Base-by-base conservation (phyloP, 495 filamentous ascomycete species). In the Elasticomyces elasticus region DNA sequence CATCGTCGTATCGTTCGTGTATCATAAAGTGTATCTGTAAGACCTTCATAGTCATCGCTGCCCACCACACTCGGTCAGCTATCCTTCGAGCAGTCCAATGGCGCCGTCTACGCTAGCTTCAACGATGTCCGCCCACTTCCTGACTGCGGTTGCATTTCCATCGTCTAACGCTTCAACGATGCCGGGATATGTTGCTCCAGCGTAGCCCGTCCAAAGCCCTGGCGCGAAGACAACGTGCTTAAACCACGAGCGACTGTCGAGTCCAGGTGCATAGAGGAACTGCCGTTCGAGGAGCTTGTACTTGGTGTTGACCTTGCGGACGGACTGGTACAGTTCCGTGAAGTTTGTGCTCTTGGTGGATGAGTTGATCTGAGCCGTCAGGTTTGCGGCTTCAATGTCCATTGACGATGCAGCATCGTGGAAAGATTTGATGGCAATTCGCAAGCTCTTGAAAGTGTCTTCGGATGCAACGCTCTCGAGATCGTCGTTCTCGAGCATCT, bases 151-250 rank as follows among this genome's bases (percentile, higher is more conserved):
- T 48, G 28, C 42, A 69, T 83, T 75, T 7, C 68, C 69, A 27
- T 69, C 74, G 12, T 81, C 78, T 46, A 84, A 67, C 49, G 74
- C 76, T 67, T 84, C 81, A 10, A 81, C 74, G 22, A 84, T 52
- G 11, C 80, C 78, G 2, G 81, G 81, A 60, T 78, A 84, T 11
- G 79, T 83, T 30, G 77, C 85, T 1, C 88, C 89, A 0, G 87
- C 72, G 68, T 95, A 95, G 6, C 89, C 89, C 0, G 87, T 94
- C 88, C 88, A 95, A 37, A 88, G 61, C 0, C 89, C 82, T n/a
- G 82, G 79, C 5, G 80, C 82, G 66, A 83, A 84, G 24, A 84
- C 79, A n/a, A 83, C 76, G 52, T 83, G 81, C 64, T 84, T 84
- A 69, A 78, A 84, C 79, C 80, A 83, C 33, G 59, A 65, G 45